phyloP scores from a whole-genome alignment of 73 alveolate genomes.

The Blepharisma japonicum region DNA sequence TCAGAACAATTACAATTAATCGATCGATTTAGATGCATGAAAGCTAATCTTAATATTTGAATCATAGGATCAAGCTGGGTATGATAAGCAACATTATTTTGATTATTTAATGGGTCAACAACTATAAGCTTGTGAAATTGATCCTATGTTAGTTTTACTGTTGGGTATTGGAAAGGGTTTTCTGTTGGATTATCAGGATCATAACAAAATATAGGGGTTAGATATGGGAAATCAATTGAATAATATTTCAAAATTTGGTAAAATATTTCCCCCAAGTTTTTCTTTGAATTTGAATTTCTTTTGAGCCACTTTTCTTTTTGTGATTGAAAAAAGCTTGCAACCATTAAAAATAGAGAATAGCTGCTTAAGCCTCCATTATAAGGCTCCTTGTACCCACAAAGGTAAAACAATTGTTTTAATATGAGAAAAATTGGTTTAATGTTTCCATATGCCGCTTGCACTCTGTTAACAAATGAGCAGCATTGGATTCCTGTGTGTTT shows the following conservation, averaged over 20 bases:
- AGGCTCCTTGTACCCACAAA: constrained; percentile 43
- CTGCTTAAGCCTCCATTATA: constrained; percentile 61
- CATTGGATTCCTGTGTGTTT: constrained; percentile 44
- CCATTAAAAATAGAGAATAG: constrained; percentile 56
- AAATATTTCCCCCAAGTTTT: not conserved
- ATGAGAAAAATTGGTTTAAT: constrained; percentile 48
- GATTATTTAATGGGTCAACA: constrained; percentile 29
- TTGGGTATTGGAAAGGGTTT: not conserved
- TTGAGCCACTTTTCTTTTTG: not conserved
- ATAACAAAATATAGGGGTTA: not conserved
- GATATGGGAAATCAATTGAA: not conserved
- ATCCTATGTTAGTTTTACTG: constrained; percentile 4
- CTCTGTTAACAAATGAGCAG: constrained; percentile 35
- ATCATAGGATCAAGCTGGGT: constrained; percentile 3
- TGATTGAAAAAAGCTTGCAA: constrained; percentile 36
- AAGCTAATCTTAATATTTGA: not conserved
- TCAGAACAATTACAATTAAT: not conserved
- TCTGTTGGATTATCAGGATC: not conserved
- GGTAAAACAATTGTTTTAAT: constrained; percentile 42
- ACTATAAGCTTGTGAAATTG: not conserved
- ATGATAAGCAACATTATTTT: constrained; percentile 6
- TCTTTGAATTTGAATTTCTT: not conserved
- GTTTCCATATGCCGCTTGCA: constrained; percentile 21
- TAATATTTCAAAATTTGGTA: constrained; percentile 3
- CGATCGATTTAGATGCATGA: not conserved